Evolutionary conservation across 768 basidiomycete species (phyloP).

Genomic region (Cystobasidiopsis lactophilus): DNA sequence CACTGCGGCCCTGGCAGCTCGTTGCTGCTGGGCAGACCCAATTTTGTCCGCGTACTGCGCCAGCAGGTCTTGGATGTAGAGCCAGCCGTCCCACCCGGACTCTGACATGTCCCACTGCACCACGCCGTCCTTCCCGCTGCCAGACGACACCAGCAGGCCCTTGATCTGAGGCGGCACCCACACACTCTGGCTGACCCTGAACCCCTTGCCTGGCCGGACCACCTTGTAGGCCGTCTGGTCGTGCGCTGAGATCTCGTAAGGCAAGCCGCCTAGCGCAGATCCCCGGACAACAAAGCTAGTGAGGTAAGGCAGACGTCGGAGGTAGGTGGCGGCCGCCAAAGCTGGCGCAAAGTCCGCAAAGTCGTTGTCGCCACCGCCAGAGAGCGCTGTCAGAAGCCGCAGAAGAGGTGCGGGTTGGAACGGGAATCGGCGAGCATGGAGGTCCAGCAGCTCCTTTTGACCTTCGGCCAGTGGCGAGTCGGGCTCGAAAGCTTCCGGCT

Average conservation of each 20-base stretch:
- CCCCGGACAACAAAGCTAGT: neutral
- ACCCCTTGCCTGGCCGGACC: neutral
- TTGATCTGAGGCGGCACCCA: neutral
- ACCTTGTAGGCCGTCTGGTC: neutral
- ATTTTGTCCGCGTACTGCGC: neutral
- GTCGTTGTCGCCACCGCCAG: neutral
- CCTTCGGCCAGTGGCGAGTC: neutral
- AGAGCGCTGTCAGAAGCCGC: neutral
- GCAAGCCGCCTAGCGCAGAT: neutral
- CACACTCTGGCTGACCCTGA: neutral
- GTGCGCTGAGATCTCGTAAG: neutral
- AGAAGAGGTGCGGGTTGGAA: neutral
- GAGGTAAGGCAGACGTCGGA: neutral
- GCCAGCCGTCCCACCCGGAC: neutral
- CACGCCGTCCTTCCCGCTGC: neutral
- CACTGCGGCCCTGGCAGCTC: neutral
- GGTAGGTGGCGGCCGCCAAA: neutral
- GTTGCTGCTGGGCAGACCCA: neutral
- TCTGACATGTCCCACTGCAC: neutral
- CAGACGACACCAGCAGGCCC: neutral
- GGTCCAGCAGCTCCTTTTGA: neutral
- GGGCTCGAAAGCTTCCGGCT: conserved; percentile 23
- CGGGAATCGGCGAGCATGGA: neutral
- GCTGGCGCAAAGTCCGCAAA: neutral
- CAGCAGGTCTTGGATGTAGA: neutral